phyloP scores from a whole-genome alignment of 192 early-diverging fungal genomes.

The Dispira simplex region DNA sequence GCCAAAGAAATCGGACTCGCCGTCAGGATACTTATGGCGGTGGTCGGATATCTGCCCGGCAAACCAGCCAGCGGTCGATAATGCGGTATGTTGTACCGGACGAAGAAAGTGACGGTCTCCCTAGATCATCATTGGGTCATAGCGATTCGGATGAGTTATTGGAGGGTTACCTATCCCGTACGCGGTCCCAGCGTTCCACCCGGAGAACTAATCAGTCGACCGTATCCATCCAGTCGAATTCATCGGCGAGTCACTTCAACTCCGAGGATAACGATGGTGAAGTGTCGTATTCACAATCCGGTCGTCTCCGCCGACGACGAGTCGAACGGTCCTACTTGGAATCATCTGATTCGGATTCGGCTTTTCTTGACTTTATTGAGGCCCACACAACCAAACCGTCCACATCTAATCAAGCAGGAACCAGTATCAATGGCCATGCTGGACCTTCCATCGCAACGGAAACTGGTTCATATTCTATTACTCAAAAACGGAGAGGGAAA shows the following conservation, averaged over 20 bases:
- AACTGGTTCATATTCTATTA: too few relatives aligned
- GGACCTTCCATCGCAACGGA: too few relatives aligned
- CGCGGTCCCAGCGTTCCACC: not conserved
- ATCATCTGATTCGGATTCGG: constrained; percentile 12
- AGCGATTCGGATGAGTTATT: not conserved
- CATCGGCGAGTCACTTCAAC: not conserved
- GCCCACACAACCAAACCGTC: too few relatives aligned
- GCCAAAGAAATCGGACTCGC: not conserved
- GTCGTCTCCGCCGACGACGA: not conserved
- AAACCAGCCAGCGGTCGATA: not conserved
- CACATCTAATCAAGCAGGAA: too few relatives aligned
- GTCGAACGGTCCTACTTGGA: not conserved
- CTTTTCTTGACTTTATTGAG: too few relatives aligned
- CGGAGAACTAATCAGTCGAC: not conserved
- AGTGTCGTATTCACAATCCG: not conserved
- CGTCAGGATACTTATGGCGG: not conserved
- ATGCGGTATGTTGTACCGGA: not conserved
- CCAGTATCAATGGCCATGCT: too few relatives aligned
- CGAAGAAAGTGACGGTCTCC: not conserved
- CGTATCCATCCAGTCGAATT: not conserved
- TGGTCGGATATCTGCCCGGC: not conserved
- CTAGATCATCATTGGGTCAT: not conserved
- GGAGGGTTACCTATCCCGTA: not conserved
- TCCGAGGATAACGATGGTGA: not conserved
- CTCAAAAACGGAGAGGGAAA: too few relatives aligned